A percentile compares a stretch with the other conserved stretches of the same genome.
phyloP scores from a whole-genome alignment of 163 green algal species.

The Scenedesmus sp. region DNA sequence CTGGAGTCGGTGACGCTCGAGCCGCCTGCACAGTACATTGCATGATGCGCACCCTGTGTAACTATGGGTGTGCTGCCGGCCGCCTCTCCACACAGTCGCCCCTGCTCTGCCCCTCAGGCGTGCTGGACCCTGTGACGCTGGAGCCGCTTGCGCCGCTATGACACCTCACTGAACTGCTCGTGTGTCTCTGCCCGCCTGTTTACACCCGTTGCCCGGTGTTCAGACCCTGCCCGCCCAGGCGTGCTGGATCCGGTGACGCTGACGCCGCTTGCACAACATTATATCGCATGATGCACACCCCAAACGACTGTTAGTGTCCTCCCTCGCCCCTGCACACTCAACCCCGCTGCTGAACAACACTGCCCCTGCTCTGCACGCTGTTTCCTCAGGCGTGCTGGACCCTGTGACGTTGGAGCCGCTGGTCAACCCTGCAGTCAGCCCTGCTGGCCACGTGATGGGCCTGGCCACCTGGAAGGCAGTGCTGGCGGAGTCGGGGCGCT shows the following conservation, averaged over 20 bases:
- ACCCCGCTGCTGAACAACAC: no score
- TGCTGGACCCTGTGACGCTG: constrained; percentile 90
- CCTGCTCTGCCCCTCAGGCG: constrained; percentile 22
- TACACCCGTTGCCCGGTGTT: not conserved
- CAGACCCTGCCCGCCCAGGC: not conserved
- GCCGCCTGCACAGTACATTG: constrained; percentile 60
- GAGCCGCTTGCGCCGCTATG: constrained; percentile 70
- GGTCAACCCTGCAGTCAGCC: constrained; percentile 86
- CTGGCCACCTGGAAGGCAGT: constrained; percentile 89
- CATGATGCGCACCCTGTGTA: no score
- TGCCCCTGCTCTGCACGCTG: no score
- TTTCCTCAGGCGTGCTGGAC: constrained; percentile 76
- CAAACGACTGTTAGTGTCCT: not conserved
- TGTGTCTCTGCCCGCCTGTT: no score
- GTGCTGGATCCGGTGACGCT: constrained; percentile 90
- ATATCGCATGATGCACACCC: no score
- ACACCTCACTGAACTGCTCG: no score
- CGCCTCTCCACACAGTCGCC: no score
- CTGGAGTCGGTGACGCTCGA: no score
- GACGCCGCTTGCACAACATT: constrained; percentile 86
- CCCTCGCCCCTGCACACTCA: not conserved
- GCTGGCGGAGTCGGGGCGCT: constrained; percentile 78
- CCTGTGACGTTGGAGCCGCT: constrained; percentile 90
- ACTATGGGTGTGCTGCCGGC: not conserved
- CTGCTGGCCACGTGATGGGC: constrained; percentile 81